A percentile compares a stretch with the other conserved stretches of the same genome.
Evolutionary conservation across 2,329 filamentous ascomycete genomes (phyloP).

Genomic region (Talaromyces sp.): DNA sequence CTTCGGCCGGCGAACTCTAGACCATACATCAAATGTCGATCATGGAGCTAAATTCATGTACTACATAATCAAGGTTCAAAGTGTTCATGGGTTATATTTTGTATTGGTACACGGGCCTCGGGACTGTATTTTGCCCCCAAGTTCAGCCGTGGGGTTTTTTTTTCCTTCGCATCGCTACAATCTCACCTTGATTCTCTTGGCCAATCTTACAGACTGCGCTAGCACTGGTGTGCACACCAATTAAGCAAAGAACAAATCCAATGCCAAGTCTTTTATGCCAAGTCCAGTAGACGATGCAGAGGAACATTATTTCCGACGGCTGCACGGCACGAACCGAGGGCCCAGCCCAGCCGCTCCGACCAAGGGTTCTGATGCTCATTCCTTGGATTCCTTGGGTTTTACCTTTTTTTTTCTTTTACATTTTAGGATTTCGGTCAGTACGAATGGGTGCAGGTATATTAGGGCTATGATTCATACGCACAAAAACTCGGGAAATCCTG

Average conservation of each 20-base stretch:
- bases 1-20: background rate
- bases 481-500: background rate
- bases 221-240: background rate
- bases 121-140: no score
- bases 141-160: background rate
- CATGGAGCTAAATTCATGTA: background rate
- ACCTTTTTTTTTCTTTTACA: background rate
- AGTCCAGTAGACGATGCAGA: background rate
- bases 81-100: no score
- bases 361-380: background rate
- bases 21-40: background rate
- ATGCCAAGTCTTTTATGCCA: background rate
- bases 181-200: background rate
- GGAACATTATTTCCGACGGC: background rate
- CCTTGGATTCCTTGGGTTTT: no score
- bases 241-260: background rate
- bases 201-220: background rate
- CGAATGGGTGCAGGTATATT: background rate
- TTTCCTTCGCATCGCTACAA: background rate
- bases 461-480: background rate
- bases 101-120: no score
- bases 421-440: background rate
- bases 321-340: conserved; percentile 19
- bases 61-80: background rate
- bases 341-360: conserved; percentile 3